Evolutionary conservation across 2,329 filamentous ascomycete genomes (phyloP).

Genomic region (Aspergillus carbonarius): DNA sequence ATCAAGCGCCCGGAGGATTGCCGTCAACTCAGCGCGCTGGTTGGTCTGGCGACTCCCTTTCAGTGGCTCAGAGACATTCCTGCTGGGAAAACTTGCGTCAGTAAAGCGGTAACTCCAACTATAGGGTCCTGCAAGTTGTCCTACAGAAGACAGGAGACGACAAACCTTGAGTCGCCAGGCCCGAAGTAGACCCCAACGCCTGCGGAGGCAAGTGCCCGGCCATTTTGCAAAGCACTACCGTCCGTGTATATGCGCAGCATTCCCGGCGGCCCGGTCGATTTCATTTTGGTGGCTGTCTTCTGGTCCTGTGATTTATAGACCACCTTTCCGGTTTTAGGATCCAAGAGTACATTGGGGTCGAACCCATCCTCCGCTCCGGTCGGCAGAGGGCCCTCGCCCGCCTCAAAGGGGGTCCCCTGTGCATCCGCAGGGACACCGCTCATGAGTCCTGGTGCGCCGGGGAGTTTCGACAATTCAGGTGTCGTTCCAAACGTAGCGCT

Average conservation of each 20-base stretch:
- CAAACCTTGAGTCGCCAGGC: conserved; percentile 56
- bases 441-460: conserved; percentile 39
- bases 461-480: conserved; percentile 34
- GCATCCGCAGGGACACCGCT: conserved; percentile 44
- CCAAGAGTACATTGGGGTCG: conserved; percentile 57
- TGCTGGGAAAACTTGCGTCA: conserved; percentile 36
- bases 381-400: conserved; percentile 57
- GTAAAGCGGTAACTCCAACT: conserved; percentile 6
- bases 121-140: too few relatives aligned
- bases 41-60: conserved; percentile 79
- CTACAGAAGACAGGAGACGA: not conserved
- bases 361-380: conserved; percentile 61
- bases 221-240: conserved; percentile 62
- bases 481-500: conserved; percentile 26
- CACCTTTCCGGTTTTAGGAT: conserved; percentile 54
- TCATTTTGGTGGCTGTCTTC: conserved; percentile 48
- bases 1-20: conserved; percentile 79
- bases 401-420: conserved; percentile 46
- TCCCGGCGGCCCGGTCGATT: conserved; percentile 45
- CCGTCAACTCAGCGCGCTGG: conserved; percentile 91
- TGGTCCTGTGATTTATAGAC: conserved; percentile 56
- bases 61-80: conserved; percentile 75
- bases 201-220: conserved; percentile 53
- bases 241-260: conserved; percentile 64
- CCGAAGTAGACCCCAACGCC: conserved; percentile 67